These are phyloP conservation scores for Macadamia tetraphylla DNA, from an alignment of 164 flowering plant genomes.

Conservation along the genomic window DNA sequence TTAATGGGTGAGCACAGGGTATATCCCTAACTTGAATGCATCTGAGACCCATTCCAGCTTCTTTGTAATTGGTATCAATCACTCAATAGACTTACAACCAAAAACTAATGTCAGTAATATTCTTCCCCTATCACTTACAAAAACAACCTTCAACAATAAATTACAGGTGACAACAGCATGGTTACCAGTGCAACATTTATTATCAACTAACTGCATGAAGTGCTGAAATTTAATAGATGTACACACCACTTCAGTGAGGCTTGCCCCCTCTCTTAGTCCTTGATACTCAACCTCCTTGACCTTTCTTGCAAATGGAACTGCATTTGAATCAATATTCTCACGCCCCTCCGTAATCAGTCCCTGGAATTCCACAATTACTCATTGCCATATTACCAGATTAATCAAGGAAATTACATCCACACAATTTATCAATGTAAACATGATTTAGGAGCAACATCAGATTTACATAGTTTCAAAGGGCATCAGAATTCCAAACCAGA, in stretches of 20 bases:
- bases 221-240: neutral
- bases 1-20: too few relatives aligned
- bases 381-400: neutral
- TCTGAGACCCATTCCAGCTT: too few relatives aligned
- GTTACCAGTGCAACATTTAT: neutral
- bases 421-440: neutral
- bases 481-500: neutral
- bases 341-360: slow-evolving; percentile 91
- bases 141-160: too few relatives aligned
- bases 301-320: slow-evolving; percentile 83
- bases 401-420: neutral
- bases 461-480: neutral
- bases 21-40: too few relatives aligned
- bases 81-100: too few relatives aligned
- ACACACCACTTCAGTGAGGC: slow-evolving; percentile 86
- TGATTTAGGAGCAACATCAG: too few relatives aligned
- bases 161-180: neutral
- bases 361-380: slow-evolving; percentile 25
- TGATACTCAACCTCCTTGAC: slow-evolving; percentile 61
- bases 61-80: too few relatives aligned
- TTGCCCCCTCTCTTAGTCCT: slow-evolving; percentile 81
- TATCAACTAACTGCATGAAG: neutral
- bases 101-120: too few relatives aligned
- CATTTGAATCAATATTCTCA: slow-evolving; percentile 73
- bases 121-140: too few relatives aligned